phyloP scores from a whole-genome alignment of 192 early-diverging fungal genomes.

The Coemansia sp. region DNA sequence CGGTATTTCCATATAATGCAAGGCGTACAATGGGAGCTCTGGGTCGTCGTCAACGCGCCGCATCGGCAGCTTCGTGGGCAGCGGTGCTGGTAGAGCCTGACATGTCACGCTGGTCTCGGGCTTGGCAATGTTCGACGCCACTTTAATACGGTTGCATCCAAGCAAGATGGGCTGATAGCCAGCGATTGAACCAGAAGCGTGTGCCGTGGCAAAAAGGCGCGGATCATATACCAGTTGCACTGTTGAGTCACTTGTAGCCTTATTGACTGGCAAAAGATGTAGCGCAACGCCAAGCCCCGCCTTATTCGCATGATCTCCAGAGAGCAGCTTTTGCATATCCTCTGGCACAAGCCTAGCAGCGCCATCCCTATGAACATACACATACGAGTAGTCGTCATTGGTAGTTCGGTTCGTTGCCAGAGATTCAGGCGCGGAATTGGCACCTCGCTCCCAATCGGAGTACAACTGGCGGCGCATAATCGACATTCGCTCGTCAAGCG shows the following conservation, averaged over 20 bases:
- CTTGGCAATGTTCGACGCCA: background rate
- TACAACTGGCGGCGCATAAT: constrained; percentile 63
- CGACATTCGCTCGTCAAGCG: constrained; percentile 66
- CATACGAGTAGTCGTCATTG: constrained; percentile 29
- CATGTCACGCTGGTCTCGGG: constrained; percentile 16
- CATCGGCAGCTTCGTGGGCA: constrained; percentile 34
- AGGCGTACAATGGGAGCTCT: constrained; percentile 11
- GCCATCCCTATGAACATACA: constrained; percentile 11
- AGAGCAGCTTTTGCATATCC: constrained; percentile 19
- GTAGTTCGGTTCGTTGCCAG: no score
- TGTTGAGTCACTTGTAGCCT: background rate
- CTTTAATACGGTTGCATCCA: constrained; percentile 30
- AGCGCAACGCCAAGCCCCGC: constrained; percentile 4
- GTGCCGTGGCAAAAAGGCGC: constrained; percentile 16
- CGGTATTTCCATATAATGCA: constrained; percentile 37
- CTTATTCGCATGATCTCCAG: background rate
- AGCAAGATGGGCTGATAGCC: constrained; percentile 16
- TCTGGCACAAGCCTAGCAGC: constrained; percentile 12
- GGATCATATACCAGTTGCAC: constrained; percentile 43
- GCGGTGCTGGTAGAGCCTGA: constrained; percentile 17
- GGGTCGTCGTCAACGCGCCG: constrained; percentile 21
- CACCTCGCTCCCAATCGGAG: constrained; percentile 58
- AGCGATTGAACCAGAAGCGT: no score
- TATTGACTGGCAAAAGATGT: constrained; percentile 31
- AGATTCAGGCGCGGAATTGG: background rate